phyloP scores from a whole-genome alignment of 169 alveolate species.

The Plasmodium gonderi region DNA sequence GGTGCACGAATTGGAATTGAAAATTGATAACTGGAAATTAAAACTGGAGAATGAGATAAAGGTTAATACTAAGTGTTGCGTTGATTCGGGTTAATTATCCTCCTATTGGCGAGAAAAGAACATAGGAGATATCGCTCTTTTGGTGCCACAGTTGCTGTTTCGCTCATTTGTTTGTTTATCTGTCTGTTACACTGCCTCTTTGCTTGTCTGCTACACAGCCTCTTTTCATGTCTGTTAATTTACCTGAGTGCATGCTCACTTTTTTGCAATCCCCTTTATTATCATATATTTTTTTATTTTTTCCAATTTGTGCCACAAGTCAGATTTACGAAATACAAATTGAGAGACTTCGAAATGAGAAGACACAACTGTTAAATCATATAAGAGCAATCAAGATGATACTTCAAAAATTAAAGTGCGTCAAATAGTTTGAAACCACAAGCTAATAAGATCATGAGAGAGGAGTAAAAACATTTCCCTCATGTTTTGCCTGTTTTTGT shows the following conservation, averaged over 20 bases:
- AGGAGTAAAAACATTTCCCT: no score
- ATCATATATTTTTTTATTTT: not conserved
- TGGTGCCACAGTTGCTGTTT: no score
- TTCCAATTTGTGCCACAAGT: not conserved
- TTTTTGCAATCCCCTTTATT: no score
- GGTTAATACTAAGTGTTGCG: not conserved
- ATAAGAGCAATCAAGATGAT: slow-evolving; percentile 47
- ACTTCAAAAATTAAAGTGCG: slow-evolving; percentile 47
- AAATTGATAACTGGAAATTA: slow-evolving; percentile 52
- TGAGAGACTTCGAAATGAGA: slow-evolving; percentile 35
- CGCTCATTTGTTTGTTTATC: no score
- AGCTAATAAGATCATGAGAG: no score
- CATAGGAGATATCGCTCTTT: not conserved
- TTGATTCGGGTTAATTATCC: not conserved
- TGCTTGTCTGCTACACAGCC: no score
- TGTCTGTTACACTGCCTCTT: no score
- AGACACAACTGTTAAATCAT: slow-evolving; percentile 50
- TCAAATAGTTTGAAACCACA: not conserved
- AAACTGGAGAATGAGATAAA: slow-evolving; percentile 49
- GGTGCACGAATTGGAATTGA: slow-evolving; percentile 55
- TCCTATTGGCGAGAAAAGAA: not conserved
- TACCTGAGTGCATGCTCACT: no score
- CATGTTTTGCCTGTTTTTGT: no score
- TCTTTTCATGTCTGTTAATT: no score
- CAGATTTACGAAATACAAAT: slow-evolving; percentile 60